These are phyloP conservation scores for Fragaria ananassa DNA, from an alignment of 306 rosid species.

Conservation along the genomic window DNA sequence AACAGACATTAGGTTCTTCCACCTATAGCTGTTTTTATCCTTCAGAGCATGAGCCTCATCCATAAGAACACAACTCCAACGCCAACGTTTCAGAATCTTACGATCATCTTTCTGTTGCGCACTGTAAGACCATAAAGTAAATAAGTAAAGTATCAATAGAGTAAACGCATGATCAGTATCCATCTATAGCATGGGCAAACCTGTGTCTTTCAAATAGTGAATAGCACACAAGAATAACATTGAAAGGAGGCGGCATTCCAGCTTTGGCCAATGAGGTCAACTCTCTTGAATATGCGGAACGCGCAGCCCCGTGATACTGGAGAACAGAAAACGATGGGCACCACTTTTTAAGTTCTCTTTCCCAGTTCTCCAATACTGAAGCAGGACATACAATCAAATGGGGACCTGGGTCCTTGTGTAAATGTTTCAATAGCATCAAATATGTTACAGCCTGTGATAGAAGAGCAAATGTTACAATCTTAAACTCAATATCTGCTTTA, in stretches of 20 bases:
- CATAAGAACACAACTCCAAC: conserved; percentile 97
- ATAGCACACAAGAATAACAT: conserved; percentile 95
- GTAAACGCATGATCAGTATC: background rate
- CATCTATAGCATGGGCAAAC: conserved; percentile 33
- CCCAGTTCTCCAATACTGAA: conserved; percentile 98
- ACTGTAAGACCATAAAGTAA: conserved; percentile 50
- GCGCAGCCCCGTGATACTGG: conserved; percentile 80
- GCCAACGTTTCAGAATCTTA: conserved; percentile 85
- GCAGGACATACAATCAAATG: conserved; percentile 99
- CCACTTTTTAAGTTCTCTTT: conserved; percentile 89
- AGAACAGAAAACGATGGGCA: conserved; percentile 84
- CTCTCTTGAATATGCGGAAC: conserved; percentile 73
- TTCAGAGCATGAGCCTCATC: conserved; percentile 99
- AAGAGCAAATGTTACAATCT: conserved; percentile 27
- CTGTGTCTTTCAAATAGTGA: conserved; percentile 98
- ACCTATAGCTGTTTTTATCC: conserved; percentile 89
- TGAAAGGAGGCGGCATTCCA: conserved; percentile 83
- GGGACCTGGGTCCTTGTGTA: conserved; percentile 88
- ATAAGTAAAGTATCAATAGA: conserved; percentile 22
- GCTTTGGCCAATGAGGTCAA: conserved; percentile 76
- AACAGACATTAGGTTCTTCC: conserved; percentile 93
- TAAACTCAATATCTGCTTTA: conserved; percentile 6
- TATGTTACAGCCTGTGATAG: conserved; percentile 80
- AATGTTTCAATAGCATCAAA: conserved; percentile 69
- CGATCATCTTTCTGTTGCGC: conserved; percentile 97